phyloP scores from a whole-genome alignment of 345 rosid genomes.

The Syzygium grande region DNA sequence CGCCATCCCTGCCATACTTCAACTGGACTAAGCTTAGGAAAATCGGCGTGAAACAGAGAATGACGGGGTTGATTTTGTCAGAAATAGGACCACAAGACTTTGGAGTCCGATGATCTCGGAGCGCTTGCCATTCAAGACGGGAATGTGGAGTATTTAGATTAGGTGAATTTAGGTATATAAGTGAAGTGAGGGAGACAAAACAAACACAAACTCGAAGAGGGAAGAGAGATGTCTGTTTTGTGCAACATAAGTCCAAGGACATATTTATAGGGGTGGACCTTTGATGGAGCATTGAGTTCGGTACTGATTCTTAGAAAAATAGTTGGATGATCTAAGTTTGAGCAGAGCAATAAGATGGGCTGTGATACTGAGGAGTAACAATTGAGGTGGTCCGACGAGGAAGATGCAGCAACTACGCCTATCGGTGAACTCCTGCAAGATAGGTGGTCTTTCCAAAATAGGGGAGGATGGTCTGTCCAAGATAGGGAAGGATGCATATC shows the following conservation, averaged over 20 bases:
- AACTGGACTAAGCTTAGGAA: neutral
- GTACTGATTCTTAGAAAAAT: neutral
- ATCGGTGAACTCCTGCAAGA: neutral
- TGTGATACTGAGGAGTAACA: neutral
- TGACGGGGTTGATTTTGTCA: neutral
- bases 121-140: neutral
- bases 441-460: neutral
- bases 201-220: neutral
- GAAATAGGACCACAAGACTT: neutral
- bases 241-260: neutral
- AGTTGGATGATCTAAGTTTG: neutral
- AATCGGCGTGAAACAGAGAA: neutral
- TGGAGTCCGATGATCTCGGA: neutral
- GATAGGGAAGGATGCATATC: neutral
- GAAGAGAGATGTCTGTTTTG: neutral
- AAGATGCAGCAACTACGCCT: neutral
- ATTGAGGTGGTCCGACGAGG: neutral
- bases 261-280: neutral
- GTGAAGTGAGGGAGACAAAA: neutral
- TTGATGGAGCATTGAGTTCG: neutral
- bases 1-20: neutral
- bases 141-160: neutral
- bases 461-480: neutral
- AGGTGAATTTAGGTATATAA: neutral
- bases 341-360: neutral